Conservation (phyloP, 1,284 basidiomycete species). For the Leucoagaricus sp. region DNA sequence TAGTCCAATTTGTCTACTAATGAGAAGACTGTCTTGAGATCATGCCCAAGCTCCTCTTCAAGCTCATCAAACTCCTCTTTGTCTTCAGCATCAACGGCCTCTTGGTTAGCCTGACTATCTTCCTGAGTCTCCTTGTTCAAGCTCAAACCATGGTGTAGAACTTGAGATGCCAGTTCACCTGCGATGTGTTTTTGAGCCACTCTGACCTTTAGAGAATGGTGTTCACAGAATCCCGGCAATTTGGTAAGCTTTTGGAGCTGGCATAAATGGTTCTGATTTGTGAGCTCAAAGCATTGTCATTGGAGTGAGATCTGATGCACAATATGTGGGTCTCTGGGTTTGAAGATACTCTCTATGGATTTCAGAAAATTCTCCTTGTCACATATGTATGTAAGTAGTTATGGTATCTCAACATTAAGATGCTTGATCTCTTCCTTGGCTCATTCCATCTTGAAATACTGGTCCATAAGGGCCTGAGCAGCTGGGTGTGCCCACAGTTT, state of each 20-base stretch:
- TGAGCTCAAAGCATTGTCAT: background rate
- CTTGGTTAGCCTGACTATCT: background rate
- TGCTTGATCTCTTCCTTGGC: constrained; percentile 33
- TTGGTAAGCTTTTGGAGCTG: background rate
- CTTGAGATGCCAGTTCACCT: no score
- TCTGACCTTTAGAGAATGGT: background rate
- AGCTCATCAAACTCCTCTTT: background rate
- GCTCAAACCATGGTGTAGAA: background rate
- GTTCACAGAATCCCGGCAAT: background rate
- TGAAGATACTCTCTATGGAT: background rate
- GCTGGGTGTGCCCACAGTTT: constrained; percentile 27
- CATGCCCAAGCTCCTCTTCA: background rate
- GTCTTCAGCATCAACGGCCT: background rate
- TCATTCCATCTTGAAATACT: constrained; percentile 30
- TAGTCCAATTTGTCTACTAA: no score
- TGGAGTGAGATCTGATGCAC: background rate
- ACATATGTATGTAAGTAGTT: constrained; percentile 29
- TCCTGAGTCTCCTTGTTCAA: background rate
- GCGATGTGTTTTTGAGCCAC: background rate
- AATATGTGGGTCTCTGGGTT: background rate
- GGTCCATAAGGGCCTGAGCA: constrained; percentile 22
- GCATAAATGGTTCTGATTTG: background rate
- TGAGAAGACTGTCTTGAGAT: background rate
- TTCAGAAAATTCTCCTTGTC: constrained; percentile 25
- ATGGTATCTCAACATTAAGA: constrained; percentile 34